Evolutionary conservation across 352 stramenopile species (phyloP).

Genomic region (Globisporangium iwayamae): DNA sequence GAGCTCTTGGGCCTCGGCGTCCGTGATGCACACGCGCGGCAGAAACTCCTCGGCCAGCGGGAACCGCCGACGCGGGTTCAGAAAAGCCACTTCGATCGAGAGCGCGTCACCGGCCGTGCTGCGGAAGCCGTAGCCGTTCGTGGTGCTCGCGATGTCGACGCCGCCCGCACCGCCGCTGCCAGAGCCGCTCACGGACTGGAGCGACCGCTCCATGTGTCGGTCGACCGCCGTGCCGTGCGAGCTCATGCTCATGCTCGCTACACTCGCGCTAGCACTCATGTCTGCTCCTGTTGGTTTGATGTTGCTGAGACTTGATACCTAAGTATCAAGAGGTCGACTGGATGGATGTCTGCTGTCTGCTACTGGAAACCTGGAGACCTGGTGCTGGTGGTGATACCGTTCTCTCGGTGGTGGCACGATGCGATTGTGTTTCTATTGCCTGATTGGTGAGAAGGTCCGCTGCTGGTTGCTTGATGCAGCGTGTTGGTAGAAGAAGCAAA

Average conservation of each 20-base stretch:
- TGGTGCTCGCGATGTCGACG: conserved; percentile 34
- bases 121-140: conserved; percentile 47
- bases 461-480: background rate
- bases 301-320: background rate
- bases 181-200: conserved; percentile 22
- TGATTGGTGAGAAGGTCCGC: background rate
- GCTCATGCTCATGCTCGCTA: conserved; percentile 2
- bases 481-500: background rate
- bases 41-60: conserved; percentile 50
- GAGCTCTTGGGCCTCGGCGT: conserved; percentile 40
- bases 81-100: conserved; percentile 57
- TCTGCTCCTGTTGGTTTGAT: background rate
- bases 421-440: background rate
- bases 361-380: too few relatives aligned
- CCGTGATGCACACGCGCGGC: conserved; percentile 35
- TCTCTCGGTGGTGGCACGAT: background rate
- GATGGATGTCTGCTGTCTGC: too few relatives aligned
- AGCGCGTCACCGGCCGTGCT: conserved; percentile 47
- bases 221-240: conserved; percentile 1
- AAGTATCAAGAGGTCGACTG: too few relatives aligned
- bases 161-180: conserved; percentile 19
- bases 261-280: background rate
- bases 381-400: background rate
- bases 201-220: conserved; percentile 8
- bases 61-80: conserved; percentile 59